These are phyloP conservation scores for Hibiscus mutabilis DNA, from an alignment of 345 rosid genomes.

Conservation along the genomic window DNA sequence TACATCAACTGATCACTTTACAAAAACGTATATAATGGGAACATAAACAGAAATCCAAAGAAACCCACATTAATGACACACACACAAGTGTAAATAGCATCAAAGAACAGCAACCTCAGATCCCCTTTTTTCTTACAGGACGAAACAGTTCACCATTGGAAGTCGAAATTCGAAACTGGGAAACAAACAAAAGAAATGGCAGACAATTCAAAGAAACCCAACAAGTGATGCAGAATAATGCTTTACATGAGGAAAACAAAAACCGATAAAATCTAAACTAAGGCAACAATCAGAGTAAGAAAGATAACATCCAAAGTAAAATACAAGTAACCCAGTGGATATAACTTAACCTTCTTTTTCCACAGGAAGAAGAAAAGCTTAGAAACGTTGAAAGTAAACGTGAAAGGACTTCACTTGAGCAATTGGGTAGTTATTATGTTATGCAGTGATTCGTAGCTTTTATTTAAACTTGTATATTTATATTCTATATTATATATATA, in stretches of 20 bases:
- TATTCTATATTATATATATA: too few species aligned
- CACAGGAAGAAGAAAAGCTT: slow-evolving; percentile 14
- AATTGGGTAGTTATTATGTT: slow-evolving; percentile 32
- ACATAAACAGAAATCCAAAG: background rate
- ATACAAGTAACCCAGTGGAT: slow-evolving; percentile 20
- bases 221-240: slow-evolving; percentile 1
- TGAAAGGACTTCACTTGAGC: slow-evolving; percentile 22
- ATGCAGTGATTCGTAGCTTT: slow-evolving; percentile 26
- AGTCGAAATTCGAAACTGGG: slow-evolving; percentile 12
- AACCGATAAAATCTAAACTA: slow-evolving; percentile 10
- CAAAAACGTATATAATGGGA: background rate
- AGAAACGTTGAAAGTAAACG: slow-evolving; percentile 29
- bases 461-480: background rate
- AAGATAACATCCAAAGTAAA: slow-evolving; percentile 24
- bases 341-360: slow-evolving; percentile 23
- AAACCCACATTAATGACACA: background rate
- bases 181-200: slow-evolving; percentile 5
- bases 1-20: background rate
- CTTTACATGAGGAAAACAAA: background rate
- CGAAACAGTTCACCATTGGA: slow-evolving; percentile 13
- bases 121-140: slow-evolving; percentile 13
- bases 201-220: slow-evolving; percentile 15
- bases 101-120: slow-evolving; percentile 11
- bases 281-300: slow-evolving; percentile 17
- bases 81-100: background rate